phyloP scores from a whole-genome alignment of 352 stramenopile genomes.

The Pythium oligandrum region DNA sequence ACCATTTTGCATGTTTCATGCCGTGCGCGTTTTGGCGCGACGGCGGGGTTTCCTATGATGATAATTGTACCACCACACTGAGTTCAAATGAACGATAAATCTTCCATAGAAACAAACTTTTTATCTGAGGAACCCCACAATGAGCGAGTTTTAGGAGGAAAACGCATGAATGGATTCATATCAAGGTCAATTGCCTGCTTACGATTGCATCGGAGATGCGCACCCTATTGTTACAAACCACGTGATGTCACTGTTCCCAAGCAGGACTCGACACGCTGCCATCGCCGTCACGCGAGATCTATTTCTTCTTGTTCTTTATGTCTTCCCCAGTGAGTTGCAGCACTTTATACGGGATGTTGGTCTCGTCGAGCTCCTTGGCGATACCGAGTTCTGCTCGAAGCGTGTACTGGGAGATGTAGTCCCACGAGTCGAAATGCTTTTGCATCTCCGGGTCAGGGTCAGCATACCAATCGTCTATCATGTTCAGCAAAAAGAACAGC shows the following conservation, averaged over 20 bases:
- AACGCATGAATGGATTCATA: no score
- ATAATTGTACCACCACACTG: slow-evolving; percentile 75
- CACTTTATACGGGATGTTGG: slow-evolving; percentile 85
- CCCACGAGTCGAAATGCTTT: slow-evolving; percentile 85
- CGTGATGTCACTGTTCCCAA: no score
- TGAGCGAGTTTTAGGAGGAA: no score
- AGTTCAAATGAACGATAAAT: slow-evolving; percentile 62
- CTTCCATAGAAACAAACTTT: slow-evolving; percentile 67
- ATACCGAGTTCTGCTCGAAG: slow-evolving; percentile 77
- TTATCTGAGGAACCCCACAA: slow-evolving; percentile 44
- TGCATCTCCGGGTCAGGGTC: slow-evolving; percentile 68
- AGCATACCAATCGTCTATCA: slow-evolving; percentile 72
- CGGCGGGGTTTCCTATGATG: slow-evolving; percentile 34
- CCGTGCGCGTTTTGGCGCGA: slow-evolving; percentile 3
- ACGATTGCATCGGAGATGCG: neutral
- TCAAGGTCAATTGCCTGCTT: slow-evolving; percentile 14
- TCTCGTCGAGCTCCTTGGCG: slow-evolving; percentile 77
- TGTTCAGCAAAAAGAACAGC: neutral
- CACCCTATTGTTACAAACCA: neutral
- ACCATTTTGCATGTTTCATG: slow-evolving; percentile 1
- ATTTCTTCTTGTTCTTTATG: slow-evolving; percentile 32
- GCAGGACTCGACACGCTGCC: no score
- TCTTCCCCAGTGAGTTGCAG: slow-evolving; percentile 76
- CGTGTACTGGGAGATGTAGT: slow-evolving; percentile 84
- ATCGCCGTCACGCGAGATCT: neutral